Evolutionary conservation across 192 early-diverging fungal genomes (phyloP), one percentile per base, ranked within the genome.

Genomic region (Linnemannia hyalina): DNA sequence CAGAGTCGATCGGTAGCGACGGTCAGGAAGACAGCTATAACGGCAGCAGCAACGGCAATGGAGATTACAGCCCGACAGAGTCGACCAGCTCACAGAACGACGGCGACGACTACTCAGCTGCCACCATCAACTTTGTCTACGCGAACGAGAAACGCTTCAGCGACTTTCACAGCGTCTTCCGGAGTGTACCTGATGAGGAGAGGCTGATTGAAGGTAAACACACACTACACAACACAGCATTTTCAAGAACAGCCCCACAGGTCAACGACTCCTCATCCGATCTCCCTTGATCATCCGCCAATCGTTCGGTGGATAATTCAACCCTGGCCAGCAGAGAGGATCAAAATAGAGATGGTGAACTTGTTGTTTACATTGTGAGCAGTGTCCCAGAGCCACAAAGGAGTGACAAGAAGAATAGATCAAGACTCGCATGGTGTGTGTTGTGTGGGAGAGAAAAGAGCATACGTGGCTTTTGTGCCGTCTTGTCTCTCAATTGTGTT

Each of bases 161-260:
- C 22, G 91, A 91, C 36, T 92, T 90, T 73, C 91, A 92, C 54
- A 77, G 88, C 15, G 75, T 92, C 16, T 92, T 92, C 69, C 85
- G 90, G 15, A 92, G 91, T 77, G 89, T 92, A 0, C 91, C 90
- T 23, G 90, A 92, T 38, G 88, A 92, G 1, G 91, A 92, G 52
- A 80, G 75, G 38, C 70, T 92, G 55, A 88, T 92, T 60, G 88
- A 88, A 88, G 91, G 91, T 89, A 85, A 2, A 22, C 18, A 52
- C 20, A 73, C 32, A 35, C 60, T 32, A 0, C 23, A 23, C 9
- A 11, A 11, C 13, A 32, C 60, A 5, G 26, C n/a, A 65, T 26
- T 26, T 46, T 46, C 3, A 15, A 13, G 44, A 65, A 32, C 1
- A 23, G 0, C 60, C n/a, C 29, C n/a, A 32, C 29, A 29, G 13